Conservation (phyloP, 75 land plant genomes). For the Pinus albicaulis region DNA sequence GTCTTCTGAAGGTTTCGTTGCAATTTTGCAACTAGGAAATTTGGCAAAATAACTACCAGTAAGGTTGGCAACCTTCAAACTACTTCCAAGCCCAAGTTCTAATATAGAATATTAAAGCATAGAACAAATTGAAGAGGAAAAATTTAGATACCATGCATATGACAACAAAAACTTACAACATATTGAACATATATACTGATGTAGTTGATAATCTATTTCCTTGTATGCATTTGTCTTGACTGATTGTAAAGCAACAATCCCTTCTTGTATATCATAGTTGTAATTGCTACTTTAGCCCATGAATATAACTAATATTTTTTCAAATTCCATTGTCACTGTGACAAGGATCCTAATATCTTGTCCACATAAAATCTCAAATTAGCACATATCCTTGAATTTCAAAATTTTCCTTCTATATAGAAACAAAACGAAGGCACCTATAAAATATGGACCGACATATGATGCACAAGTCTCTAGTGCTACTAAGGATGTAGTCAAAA, state of each 20-base stretch:
- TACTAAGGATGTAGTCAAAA: slow-evolving; percentile 32
- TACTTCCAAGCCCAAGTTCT: slow-evolving; percentile 46
- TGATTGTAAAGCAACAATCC: slow-evolving; percentile 49
- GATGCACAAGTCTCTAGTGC: slow-evolving; percentile 34
- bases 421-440: slow-evolving; percentile 49
- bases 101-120: slow-evolving; percentile 48
- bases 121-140: slow-evolving; percentile 44
- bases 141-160: slow-evolving; percentile 55
- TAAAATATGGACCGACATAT: slow-evolving; percentile 67
- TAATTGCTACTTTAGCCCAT: slow-evolving; percentile 35
- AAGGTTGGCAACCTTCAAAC: no score
- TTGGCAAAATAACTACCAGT: slow-evolving; percentile 9
- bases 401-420: neutral
- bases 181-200: slow-evolving; percentile 61
- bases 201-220: slow-evolving; percentile 63
- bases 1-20: slow-evolving; percentile 44
- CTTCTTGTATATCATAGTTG: slow-evolving; percentile 52
- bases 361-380: slow-evolving; percentile 34
- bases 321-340: slow-evolving; percentile 43
- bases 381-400: slow-evolving; percentile 39
- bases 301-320: slow-evolving; percentile 24
- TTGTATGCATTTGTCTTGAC: slow-evolving; percentile 38
- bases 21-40: slow-evolving; percentile 43
- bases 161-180: slow-evolving; percentile 41
- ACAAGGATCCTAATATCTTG: slow-evolving; percentile 51